Conservation (phyloP, 1,139 yeast genomes). For the Hansenula lynferdii region DNA sequence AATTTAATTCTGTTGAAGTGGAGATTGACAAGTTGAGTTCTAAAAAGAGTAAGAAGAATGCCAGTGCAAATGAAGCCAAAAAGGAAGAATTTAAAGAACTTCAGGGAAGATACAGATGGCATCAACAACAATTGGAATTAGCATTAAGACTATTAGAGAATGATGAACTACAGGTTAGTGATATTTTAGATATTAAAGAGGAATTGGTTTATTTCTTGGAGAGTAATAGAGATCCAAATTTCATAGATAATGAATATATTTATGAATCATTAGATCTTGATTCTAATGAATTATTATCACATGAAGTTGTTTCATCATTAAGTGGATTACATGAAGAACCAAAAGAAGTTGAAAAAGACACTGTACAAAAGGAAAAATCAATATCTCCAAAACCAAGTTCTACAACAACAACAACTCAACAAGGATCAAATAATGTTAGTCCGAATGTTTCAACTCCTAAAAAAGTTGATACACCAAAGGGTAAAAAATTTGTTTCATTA, state of each 20-base stretch:
- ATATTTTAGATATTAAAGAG: slow-evolving; percentile 58
- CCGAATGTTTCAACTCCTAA: slow-evolving; percentile 1
- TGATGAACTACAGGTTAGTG: slow-evolving; percentile 57
- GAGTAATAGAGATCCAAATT: slow-evolving; percentile 68
- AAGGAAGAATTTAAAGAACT: slow-evolving; percentile 41
- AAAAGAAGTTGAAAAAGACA: slow-evolving; percentile 7
- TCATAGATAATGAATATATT: slow-evolving; percentile 71
- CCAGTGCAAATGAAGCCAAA: slow-evolving; percentile 47
- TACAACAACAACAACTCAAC: no score
- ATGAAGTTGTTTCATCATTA: slow-evolving; percentile 38
- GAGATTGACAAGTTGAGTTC: slow-evolving; percentile 47
- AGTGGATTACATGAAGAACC: slow-evolving; percentile 26
- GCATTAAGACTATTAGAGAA: slow-evolving; percentile 61
- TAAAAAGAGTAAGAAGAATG: slow-evolving; percentile 46
- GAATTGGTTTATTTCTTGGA: slow-evolving; percentile 70
- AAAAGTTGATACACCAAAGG: slow-evolving; percentile 7
- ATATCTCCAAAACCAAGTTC: slow-evolving; percentile 7
- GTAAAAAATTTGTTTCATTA: slow-evolving; percentile 6
- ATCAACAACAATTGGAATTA: slow-evolving; percentile 59
- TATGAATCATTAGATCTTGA: slow-evolving; percentile 64
- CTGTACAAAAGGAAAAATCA: slow-evolving; percentile 9
- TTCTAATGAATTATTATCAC: slow-evolving; percentile 45
- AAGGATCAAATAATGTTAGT: background rate
- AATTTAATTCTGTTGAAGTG: slow-evolving; percentile 55
- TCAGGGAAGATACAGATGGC: slow-evolving; percentile 45